phyloP scores from a whole-genome alignment of 495 filamentous ascomycete genomes.

The Lichenothelia convexa region DNA sequence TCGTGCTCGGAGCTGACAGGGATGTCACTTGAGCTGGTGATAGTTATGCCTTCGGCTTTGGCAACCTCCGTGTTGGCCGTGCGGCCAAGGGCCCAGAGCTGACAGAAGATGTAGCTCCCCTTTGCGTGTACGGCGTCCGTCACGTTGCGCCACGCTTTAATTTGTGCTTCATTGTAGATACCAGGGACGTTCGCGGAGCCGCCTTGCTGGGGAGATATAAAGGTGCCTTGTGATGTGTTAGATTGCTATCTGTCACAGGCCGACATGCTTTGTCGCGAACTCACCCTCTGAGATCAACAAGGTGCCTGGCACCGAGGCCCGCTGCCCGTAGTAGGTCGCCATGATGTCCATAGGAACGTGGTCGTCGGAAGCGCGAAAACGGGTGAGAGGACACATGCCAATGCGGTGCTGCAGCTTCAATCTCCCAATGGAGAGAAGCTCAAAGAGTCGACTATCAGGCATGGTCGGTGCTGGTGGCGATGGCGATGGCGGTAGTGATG shows the following conservation, averaged over 20 bases:
- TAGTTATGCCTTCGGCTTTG: constrained; percentile 19
- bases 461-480: too few relatives aligned
- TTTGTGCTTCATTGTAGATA: constrained; percentile 43
- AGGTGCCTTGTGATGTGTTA: too few relatives aligned
- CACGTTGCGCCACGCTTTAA: constrained; percentile 40
- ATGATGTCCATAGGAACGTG: constrained; percentile 26
- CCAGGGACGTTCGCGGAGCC: constrained; percentile 38
- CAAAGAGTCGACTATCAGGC: too few relatives aligned
- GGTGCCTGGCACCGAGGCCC: constrained; percentile 39
- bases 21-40: constrained; percentile 32
- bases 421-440: constrained; percentile 8
- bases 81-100: constrained; percentile 55
- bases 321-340: constrained; percentile 42
- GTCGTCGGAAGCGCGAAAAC: constrained; percentile 21
- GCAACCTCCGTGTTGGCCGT: constrained; percentile 25
- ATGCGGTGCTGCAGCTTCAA: constrained; percentile 8
- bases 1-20: constrained; percentile 21
- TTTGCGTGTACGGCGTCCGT: constrained; percentile 49
- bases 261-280: too few relatives aligned
- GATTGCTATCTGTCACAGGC: too few relatives aligned
- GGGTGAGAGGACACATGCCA: constrained; percentile 11
- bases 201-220: constrained; percentile 37
- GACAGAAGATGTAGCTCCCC: constrained; percentile 42
- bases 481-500: too few relatives aligned
- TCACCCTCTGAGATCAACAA: constrained; percentile 49